Percentiles rank a stretch among this genome's conserved stretches.
Conservation (phyloP, 441 rosid species). For the Populus trichocarpa region DNA sequence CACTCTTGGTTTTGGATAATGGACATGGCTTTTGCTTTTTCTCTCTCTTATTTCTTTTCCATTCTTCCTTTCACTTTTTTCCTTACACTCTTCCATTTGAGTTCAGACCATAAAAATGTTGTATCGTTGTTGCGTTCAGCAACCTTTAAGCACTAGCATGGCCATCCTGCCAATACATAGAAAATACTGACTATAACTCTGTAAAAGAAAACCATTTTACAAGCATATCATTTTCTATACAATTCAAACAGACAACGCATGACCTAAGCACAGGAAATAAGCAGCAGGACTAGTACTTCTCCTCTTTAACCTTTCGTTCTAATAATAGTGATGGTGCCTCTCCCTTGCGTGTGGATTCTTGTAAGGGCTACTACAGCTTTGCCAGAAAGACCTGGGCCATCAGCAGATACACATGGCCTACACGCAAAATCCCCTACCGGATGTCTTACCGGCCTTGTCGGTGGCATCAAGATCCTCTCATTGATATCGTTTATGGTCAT, state of each 20-base stretch:
- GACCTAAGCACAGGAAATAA: conserved; percentile 11
- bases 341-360: conserved; percentile 85
- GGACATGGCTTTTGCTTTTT: conserved; percentile 12
- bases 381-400: conserved; percentile 82
- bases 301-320: conserved; percentile 71
- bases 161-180: neutral
- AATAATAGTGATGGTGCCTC: conserved; percentile 91
- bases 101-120: conserved; percentile 18
- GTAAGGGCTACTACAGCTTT: conserved; percentile 92
- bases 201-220: conserved; percentile 22
- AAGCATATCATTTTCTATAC: conserved; percentile 21
- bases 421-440: conserved; percentile 92
- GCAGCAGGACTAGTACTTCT: neutral
- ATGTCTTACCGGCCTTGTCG: conserved; percentile 80
- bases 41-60: neutral
- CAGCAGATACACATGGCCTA: conserved; percentile 55
- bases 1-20: conserved; percentile 13
- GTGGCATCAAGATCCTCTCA: conserved; percentile 71
- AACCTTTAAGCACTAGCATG: neutral
- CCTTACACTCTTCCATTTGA: conserved; percentile 28
- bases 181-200: conserved; percentile 1
- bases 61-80: neutral
- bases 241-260: conserved; percentile 25
- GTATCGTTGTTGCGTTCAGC: conserved; percentile 9
- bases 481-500: conserved; percentile 80